phyloP scores from a whole-genome alignment of 768 basidiomycete species.

The Tricholoma sp. region DNA sequence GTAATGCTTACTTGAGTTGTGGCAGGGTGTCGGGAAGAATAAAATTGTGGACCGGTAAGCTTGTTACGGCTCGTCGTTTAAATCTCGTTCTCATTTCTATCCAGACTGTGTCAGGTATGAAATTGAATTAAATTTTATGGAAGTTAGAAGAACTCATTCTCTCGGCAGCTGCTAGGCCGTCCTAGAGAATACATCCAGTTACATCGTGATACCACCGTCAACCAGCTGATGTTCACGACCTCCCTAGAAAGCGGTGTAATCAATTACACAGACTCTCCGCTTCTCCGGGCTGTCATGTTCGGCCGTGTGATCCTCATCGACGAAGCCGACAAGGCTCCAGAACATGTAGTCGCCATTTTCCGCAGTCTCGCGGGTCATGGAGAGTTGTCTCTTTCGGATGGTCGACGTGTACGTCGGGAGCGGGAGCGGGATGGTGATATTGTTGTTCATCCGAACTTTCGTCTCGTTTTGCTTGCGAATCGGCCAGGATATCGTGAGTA shows the following conservation, averaged over 20 bases:
- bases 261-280: conserved; percentile 59
- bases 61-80: neutral
- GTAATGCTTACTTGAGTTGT: neutral
- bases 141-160: neutral
- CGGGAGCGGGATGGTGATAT: conserved; percentile 49
- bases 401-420: conserved; percentile 45
- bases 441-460: conserved; percentile 57
- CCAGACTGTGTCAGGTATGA: conserved; percentile 50
- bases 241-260: conserved; percentile 52
- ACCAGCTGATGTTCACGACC: conserved; percentile 66
- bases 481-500: conserved; percentile 62
- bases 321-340: conserved; percentile 70
- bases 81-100: conserved; percentile 1
- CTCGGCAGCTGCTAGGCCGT: conserved; percentile 46
- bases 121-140: neutral
- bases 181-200: conserved; percentile 69
- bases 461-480: conserved; percentile 60
- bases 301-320: conserved; percentile 68
- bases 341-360: conserved; percentile 70
- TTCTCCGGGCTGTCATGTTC: conserved; percentile 54
- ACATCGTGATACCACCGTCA: conserved; percentile 66
- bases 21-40: conserved; percentile 65
- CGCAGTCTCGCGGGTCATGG: conserved; percentile 61
- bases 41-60: conserved; percentile 59
- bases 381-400: conserved; percentile 60